Evolutionary conservation across 345 rosid species (phyloP), one percentile per base, ranked within the genome.

Genomic region (Ricinus communis): DNA sequence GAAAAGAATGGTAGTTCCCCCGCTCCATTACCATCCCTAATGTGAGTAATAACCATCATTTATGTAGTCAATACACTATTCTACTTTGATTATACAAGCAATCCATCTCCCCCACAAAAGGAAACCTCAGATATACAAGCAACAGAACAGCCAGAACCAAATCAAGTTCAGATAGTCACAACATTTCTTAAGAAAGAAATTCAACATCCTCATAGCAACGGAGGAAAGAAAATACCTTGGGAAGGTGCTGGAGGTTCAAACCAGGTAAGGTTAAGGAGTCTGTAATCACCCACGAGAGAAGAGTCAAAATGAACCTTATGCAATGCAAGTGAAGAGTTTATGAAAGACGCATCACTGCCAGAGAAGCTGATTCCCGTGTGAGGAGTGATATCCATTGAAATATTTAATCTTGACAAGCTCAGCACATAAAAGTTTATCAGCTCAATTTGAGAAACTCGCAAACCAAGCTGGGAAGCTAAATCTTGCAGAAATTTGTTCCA

Each of bases 301-400:
- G 88, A 61, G 75, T 87, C 84, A 66, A 95, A 85, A 47, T 71
- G 92, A 85, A 95, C 85, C 86, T 74, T 87, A 79, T 86, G 94
- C 74, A 69, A 82, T 63, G 82, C 76, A 70, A 95, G 97, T 7
- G 91, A 87, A 74, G 91, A 77, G 83, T 87, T 95, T 66, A 95
- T 86, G 31, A 85, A 80, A 22, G 89, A 77, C 15, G 89, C 99
- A 66, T 89, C 96, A 75, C 83, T 77, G 21, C 81, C 81, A 71
- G 99, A 84, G 81, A 95, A 95, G 76, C 97, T 76, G 68, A 85
- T 81, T 73, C 99, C 97, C 9, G 86, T 82, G 64, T 85, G 91
- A 45, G 99, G 99, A 60, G 88, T 87, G 47, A 92, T 85, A 82
- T 95, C 96, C 97, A 95, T 92, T 28, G 97, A 92, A 72, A 95